These are phyloP conservation scores for Mychonastes homosphaera DNA, from an alignment of 139 green algal genomes.

Conservation along the genomic window DNA sequence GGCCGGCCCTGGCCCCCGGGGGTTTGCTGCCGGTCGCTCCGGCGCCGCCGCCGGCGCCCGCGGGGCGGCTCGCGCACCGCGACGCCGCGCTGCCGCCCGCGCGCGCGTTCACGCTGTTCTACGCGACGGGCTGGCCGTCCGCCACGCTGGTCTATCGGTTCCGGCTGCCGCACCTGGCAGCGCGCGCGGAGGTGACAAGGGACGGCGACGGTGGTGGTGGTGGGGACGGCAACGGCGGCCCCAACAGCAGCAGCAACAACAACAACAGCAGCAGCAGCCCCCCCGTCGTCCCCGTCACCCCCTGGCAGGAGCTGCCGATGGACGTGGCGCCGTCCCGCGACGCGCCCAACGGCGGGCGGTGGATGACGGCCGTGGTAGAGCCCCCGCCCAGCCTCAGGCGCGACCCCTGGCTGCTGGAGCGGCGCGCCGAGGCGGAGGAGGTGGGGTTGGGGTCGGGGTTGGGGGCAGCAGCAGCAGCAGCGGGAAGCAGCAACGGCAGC, in stretches of 20 bases:
- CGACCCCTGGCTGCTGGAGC: slow-evolving; percentile 8
- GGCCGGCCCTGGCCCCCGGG: too few species aligned
- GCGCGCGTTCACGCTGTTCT: slow-evolving; percentile 40
- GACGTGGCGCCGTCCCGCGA: slow-evolving; percentile 26
- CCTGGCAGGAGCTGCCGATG: slow-evolving; percentile 29
- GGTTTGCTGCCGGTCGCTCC: too few species aligned
- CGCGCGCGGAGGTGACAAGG: slow-evolving; percentile 6
- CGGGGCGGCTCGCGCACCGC: too few species aligned
- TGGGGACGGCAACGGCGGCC: background rate
- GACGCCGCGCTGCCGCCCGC: slow-evolving; percentile 23
- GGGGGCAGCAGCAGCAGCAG: background rate
- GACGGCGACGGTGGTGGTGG: slow-evolving; percentile 17
- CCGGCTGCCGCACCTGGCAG: too few species aligned
- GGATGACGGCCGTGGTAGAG: slow-evolving; percentile 24
- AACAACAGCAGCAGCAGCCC: background rate
- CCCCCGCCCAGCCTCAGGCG: slow-evolving; percentile 1
- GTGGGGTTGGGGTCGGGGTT: background rate
- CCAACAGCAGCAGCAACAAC: background rate
- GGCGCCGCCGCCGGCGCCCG: too few species aligned
- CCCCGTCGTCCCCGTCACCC: background rate
- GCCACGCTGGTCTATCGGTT: slow-evolving; percentile 28
- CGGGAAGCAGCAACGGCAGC: background rate
- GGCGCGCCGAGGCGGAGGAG: background rate
- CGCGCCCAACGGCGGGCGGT: slow-evolving; percentile 24
- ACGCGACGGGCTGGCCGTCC: slow-evolving; percentile 42